These are phyloP conservation scores for Mycena indigotica DNA, from an alignment of 768 basidiomycete species.

Conservation along the genomic window DNA sequence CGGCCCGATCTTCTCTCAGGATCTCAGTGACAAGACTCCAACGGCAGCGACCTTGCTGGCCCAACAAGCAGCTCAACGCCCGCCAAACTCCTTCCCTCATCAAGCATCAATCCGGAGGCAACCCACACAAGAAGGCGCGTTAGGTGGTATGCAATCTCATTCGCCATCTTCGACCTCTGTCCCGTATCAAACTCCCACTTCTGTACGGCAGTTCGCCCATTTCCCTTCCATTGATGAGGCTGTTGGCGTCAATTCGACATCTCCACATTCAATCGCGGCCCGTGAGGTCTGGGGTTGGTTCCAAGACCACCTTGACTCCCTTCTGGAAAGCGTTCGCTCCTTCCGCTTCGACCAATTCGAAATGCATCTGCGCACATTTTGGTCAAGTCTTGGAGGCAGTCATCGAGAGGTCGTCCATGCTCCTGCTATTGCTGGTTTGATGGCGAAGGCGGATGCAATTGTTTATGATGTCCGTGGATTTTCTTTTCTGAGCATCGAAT, in stretches of 20 bases:
- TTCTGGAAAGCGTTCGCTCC: constrained; percentile 74
- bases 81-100: constrained; percentile 59
- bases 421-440: constrained; percentile 82
- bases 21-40: constrained; percentile 83
- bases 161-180: constrained; percentile 53
- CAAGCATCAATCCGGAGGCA: constrained; percentile 81
- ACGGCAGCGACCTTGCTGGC: constrained; percentile 77
- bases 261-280: constrained; percentile 76
- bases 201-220: constrained; percentile 75
- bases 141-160: constrained; percentile 53
- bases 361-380: constrained; percentile 83
- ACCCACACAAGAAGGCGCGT: constrained; percentile 56
- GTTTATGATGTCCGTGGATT: constrained; percentile 71
- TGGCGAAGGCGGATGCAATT: constrained; percentile 89
- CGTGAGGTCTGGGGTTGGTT: constrained; percentile 92
- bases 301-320: constrained; percentile 83
- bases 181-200: constrained; percentile 54
- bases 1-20: constrained; percentile 54
- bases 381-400: constrained; percentile 70
- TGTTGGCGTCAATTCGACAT: constrained; percentile 70
- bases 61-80: constrained; percentile 70
- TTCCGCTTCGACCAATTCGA: constrained; percentile 91
- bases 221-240: constrained; percentile 90
- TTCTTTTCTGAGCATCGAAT: too few relatives aligned
- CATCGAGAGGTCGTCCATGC: constrained; percentile 90